Evolutionary conservation across 192 early-diverging fungal species (phyloP).

Genomic region (Coemansia sp.): DNA sequence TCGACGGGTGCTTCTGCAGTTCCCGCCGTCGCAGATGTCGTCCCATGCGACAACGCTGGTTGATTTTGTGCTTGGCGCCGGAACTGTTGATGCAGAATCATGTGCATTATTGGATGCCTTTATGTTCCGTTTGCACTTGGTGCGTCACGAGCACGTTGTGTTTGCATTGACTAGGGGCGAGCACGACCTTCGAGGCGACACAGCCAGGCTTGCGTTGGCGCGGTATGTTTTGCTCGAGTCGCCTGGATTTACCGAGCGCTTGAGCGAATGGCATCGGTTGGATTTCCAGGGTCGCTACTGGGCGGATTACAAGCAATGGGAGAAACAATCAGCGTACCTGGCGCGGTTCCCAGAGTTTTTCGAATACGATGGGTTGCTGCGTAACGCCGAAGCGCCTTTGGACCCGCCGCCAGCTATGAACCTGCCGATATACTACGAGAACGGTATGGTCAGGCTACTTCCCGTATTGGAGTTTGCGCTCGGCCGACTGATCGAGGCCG

Average conservation of each 20-base stretch:
- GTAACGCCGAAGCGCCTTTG: constrained; percentile 38
- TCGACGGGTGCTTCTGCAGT: constrained; percentile 65
- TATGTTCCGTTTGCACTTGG: constrained; percentile 69
- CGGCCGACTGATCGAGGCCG: constrained; percentile 66
- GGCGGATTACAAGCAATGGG: constrained; percentile 68
- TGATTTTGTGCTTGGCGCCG: constrained; percentile 61
- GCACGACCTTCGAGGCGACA: constrained; percentile 55
- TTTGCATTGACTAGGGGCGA: constrained; percentile 67
- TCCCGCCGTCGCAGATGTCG: constrained; percentile 71
- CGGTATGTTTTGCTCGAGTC: constrained; percentile 59
- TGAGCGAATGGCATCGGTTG: constrained; percentile 65
- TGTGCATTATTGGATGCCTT: constrained; percentile 61
- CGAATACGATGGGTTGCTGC: constrained; percentile 69
- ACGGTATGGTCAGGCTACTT: constrained; percentile 64
- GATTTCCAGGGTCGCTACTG: constrained; percentile 67
- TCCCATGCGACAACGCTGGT: constrained; percentile 66
- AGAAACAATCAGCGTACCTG: constrained; percentile 64
- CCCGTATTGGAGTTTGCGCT: constrained; percentile 67
- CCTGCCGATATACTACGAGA: constrained; percentile 74
- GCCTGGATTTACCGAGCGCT: constrained; percentile 52
- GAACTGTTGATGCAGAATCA: constrained; percentile 26
- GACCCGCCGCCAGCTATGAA: constrained; percentile 61
- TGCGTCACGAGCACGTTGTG: constrained; percentile 69
- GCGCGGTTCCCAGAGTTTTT: constrained; percentile 71
- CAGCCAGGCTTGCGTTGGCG: constrained; percentile 54